Evolutionary conservation across 371 early-diverging fungal genomes (phyloP).

Genomic region (Rhizopus microsporus): DNA sequence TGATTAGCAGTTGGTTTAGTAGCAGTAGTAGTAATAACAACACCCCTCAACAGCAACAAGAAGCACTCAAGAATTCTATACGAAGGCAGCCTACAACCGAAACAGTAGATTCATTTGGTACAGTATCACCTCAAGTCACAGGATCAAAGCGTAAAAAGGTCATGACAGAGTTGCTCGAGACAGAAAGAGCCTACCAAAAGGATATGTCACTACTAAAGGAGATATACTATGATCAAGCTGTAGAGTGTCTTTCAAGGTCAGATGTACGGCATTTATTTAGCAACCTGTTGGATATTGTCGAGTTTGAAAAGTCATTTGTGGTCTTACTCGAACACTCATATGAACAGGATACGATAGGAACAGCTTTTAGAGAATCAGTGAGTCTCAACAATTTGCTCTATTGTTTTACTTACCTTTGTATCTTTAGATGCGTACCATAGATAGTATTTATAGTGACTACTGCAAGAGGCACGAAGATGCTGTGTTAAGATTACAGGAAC

Average conservation of each 20-base stretch:
- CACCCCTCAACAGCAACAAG: conserved; percentile 18
- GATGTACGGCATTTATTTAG: conserved; percentile 67
- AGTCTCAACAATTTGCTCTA: not conserved
- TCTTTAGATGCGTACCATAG: conserved; percentile 52
- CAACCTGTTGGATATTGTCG: conserved; percentile 65
- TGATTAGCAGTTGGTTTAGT: conserved; percentile 24
- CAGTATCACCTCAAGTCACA: conserved; percentile 16
- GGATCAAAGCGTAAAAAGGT: conserved; percentile 48
- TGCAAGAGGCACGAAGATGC: conserved; percentile 77
- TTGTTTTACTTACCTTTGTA: too few relatives aligned
- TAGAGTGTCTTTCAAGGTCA: conserved; percentile 44
- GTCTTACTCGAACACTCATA: conserved; percentile 39
- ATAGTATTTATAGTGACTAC: conserved; percentile 70
- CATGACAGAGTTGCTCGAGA: conserved; percentile 68
- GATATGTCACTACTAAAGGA: conserved; percentile 73
- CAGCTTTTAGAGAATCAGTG: conserved; percentile 63
- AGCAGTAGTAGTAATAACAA: conserved; percentile 4
- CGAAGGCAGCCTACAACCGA: conserved; percentile 6
- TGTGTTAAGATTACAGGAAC: conserved; percentile 59
- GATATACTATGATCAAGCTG: conserved; percentile 64
- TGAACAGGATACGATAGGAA: conserved; percentile 49
- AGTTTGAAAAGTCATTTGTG: conserved; percentile 47
- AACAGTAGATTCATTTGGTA: not conserved
- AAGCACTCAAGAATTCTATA: conserved; percentile 20
- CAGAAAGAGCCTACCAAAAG: conserved; percentile 65